These are phyloP conservation scores for Neofusicoccum ribis DNA, from an alignment of 2,329 filamentous ascomycete genomes.

Conservation along the genomic window DNA sequence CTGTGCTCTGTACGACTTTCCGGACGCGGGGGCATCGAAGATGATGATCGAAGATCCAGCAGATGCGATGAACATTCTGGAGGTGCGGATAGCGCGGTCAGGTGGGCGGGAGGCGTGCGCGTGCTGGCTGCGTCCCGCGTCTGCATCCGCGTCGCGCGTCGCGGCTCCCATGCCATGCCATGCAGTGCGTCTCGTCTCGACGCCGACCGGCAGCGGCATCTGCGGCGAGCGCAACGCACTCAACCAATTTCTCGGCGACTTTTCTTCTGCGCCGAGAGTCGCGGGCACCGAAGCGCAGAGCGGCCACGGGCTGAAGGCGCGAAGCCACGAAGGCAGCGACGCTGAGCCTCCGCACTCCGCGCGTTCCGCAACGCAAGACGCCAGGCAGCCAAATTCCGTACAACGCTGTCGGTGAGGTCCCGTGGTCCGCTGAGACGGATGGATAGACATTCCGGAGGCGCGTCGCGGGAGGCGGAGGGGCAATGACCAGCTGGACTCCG, in stretches of 20 bases:
- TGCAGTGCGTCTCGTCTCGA: slow-evolving; percentile 2
- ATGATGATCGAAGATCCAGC: background rate
- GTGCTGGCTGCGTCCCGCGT: background rate
- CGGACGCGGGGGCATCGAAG: background rate
- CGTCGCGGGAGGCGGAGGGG: too few relatives aligned
- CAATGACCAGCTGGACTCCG: background rate
- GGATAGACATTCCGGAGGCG: background rate
- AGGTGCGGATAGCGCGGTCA: background rate
- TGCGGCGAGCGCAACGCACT: background rate
- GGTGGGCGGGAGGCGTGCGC: background rate
- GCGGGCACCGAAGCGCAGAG: background rate
- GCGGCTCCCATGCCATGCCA: background rate
- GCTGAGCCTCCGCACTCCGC: slow-evolving; percentile 8
- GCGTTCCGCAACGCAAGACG: slow-evolving; percentile 1
- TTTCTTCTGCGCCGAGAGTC: background rate
- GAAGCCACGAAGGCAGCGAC: background rate
- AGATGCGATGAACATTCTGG: background rate
- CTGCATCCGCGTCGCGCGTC: background rate
- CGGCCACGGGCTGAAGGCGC: background rate
- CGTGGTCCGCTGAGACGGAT: background rate
- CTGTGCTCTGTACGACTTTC: background rate
- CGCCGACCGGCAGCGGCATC: background rate
- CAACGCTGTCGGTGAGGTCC: background rate
- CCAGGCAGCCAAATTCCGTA: slow-evolving; percentile 6
- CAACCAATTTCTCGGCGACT: background rate